Conservation (phyloP, 257 asterid genomes). For the Osmanthus fragrans region DNA sequence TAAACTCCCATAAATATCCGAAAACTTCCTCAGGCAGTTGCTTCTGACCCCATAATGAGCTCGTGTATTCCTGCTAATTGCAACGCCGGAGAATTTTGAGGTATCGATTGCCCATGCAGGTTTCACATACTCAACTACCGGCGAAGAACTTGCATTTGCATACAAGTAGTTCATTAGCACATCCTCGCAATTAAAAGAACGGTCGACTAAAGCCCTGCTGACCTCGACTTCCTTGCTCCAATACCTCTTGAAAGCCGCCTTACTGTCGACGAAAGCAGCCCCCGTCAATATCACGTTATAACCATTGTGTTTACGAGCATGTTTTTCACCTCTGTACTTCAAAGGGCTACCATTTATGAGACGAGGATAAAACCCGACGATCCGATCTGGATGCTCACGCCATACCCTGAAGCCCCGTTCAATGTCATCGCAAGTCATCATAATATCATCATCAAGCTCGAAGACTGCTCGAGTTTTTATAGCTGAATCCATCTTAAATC, state of each 20-base stretch:
- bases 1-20: constrained; percentile 72
- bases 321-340: constrained; percentile 67
- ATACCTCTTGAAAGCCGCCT: constrained; percentile 66
- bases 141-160: constrained; percentile 65
- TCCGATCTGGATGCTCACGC: constrained; percentile 77
- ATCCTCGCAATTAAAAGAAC: constrained; percentile 83
- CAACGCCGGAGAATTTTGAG: constrained; percentile 82
- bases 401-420: constrained; percentile 90
- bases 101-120: constrained; percentile 65
- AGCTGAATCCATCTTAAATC: constrained; percentile 70
- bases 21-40: constrained; percentile 53
- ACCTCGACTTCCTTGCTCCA: constrained; percentile 65
- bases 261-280: constrained; percentile 77
- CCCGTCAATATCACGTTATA: constrained; percentile 91
- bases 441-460: constrained; percentile 93
- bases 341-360: constrained; percentile 47
- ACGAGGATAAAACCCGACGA: constrained; percentile 94
- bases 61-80: constrained; percentile 64
- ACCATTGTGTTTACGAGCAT: constrained; percentile 74
- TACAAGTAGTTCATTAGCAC: constrained; percentile 84
- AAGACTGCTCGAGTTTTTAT: constrained; percentile 81
- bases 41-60: constrained; percentile 62
- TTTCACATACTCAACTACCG: constrained; percentile 49
- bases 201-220: constrained; percentile 68
- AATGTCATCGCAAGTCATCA: constrained; percentile 92